These are phyloP conservation scores for Coprinopsis cinerea DNA, from an alignment of 768 basidiomycete genomes.

Conservation along the genomic window DNA sequence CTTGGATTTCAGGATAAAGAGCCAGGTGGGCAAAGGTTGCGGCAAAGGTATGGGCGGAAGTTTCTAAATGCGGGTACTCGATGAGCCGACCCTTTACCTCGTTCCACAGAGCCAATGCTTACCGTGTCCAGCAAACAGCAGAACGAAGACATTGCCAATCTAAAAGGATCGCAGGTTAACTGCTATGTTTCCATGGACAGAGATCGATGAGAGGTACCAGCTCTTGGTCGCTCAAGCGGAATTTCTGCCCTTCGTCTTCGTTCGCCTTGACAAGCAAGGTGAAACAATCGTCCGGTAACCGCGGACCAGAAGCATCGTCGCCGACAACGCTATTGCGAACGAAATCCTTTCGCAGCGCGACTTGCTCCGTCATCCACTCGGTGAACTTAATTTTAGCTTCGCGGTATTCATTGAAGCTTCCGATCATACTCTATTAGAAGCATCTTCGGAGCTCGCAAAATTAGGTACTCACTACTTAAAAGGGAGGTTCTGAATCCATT, in stretches of 20 bases:
- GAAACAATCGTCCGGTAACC: constrained; percentile 26
- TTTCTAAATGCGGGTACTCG: constrained; percentile 28
- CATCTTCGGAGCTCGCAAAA: constrained; percentile 30
- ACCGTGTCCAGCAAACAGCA: constrained; percentile 59
- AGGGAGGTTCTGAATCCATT: constrained; percentile 33
- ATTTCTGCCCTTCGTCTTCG: constrained; percentile 36
- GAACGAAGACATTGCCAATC: constrained; percentile 48
- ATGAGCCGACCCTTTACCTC: not conserved
- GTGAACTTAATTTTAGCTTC: not conserved
- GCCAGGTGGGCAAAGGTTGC: constrained; percentile 43
- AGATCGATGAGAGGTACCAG: constrained; percentile 22
- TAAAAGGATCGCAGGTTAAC: constrained; percentile 12
- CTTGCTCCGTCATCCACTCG: constrained; percentile 18
- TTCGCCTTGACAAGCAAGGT: constrained; percentile 41
- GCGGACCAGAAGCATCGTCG: constrained; percentile 7
- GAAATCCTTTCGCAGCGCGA: constrained; percentile 24
- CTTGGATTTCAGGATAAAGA: constrained; percentile 39
- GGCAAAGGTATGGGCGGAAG: constrained; percentile 43
- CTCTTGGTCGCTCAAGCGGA: constrained; percentile 34
- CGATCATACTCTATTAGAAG: constrained; percentile 17
- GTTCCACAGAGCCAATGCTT: constrained; percentile 8
- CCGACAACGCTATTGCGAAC: not conserved
- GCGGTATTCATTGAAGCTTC: not conserved
- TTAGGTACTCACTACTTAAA: constrained; percentile 26
- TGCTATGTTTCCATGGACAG: not conserved